Percentiles rank a stretch among this genome's conserved stretches.
Conservation (phyloP, 441 rosid species). For the Populus hybrid region DNA sequence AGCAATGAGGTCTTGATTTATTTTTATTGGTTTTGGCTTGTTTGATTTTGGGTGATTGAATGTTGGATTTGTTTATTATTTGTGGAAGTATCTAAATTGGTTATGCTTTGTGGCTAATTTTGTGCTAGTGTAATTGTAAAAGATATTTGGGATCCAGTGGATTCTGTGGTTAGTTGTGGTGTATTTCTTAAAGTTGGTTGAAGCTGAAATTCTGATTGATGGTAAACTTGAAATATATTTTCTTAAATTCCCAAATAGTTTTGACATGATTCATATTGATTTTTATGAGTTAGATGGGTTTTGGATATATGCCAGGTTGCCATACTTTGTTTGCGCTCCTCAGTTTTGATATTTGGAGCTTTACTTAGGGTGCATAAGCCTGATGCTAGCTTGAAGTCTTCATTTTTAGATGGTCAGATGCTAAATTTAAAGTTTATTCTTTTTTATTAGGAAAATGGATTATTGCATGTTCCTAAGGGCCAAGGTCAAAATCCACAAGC, state of each 20-base stretch:
- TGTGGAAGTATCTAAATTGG: not conserved
- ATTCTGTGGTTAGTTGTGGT: not conserved
- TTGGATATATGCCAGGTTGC: not conserved
- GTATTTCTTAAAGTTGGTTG: not conserved
- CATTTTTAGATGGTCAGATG: not conserved
- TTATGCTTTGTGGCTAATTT: not conserved
- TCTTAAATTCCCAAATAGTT: not conserved
- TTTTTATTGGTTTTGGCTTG: not conserved
- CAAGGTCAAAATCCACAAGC: slow-evolving; percentile 87
- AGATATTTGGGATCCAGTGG: not conserved
- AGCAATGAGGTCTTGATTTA: slow-evolving; percentile 65
- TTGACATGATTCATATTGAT: not conserved
- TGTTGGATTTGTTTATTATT: not conserved
- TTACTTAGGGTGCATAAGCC: not conserved
- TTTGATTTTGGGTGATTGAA: not conserved
- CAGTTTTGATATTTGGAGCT: not conserved
- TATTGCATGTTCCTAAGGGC: slow-evolving; percentile 79
- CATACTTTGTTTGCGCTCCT: not conserved
- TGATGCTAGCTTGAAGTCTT: not conserved
- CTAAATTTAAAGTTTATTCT: not conserved
- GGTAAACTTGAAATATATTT: not conserved
- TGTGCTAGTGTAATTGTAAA: not conserved
- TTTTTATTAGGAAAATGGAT: slow-evolving; percentile 73
- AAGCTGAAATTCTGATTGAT: not conserved
- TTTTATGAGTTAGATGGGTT: not conserved